Evolutionary conservation across 805 yeast genomes (phyloP).

Genomic region (Hanseniaspora mollemarum): DNA sequence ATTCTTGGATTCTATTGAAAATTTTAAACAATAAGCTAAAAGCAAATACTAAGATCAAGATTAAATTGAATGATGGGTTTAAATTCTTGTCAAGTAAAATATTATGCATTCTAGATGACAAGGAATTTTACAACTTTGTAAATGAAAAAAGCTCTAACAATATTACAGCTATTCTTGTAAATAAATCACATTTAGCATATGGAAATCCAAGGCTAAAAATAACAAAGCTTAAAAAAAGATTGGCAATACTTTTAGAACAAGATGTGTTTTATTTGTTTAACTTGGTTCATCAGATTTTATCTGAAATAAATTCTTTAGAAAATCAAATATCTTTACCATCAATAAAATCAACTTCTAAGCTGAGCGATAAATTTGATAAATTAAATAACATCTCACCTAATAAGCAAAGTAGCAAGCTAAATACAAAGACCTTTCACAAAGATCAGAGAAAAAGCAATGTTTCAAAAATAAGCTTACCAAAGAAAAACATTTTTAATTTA

Average conservation of each 20-base stretch:
- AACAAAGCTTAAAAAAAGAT: background rate
- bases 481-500: constrained; percentile 10
- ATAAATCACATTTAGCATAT: background rate
- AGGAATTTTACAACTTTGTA: background rate
- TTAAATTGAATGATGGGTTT: constrained; percentile 11
- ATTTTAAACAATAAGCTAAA: constrained; percentile 4
- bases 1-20: constrained; percentile 13
- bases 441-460: too few species aligned
- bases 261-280: background rate
- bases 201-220: constrained; percentile 9
- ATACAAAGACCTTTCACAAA: too few species aligned
- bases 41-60: background rate
- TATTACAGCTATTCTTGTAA: background rate
- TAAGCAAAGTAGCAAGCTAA: background rate
- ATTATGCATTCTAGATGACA: background rate
- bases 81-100: constrained; percentile 4
- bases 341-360: background rate
- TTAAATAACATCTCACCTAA: background rate
- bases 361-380: background rate
- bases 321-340: background rate
- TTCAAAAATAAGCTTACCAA: background rate
- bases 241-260: background rate
- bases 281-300: background rate
- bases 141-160: background rate
- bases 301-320: background rate